Evolutionary conservation across 225 moss, liverwort and hornwort species (phyloP), one percentile per base, ranked within the genome.

Genomic region (Sphagnum tenellum): DNA sequence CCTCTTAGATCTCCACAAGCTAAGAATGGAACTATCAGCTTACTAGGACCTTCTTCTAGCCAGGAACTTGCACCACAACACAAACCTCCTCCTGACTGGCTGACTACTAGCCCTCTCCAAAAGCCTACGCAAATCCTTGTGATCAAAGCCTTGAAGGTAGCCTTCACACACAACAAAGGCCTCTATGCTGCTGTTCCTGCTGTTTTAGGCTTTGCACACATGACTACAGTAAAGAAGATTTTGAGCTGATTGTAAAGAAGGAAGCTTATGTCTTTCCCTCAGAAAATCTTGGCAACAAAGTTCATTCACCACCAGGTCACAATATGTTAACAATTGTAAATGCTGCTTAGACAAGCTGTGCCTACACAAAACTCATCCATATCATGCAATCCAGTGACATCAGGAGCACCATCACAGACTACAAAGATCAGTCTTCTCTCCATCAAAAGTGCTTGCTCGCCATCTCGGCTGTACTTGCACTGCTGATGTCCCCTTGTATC

Each of bases 291-390:
- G 0, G 95, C 95, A 4, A 95, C 92, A 56, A 95, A 92, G 55
- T 85, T 95, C 5, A 29, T 29, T 29, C 29, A 29, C 95, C 95
- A 47, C 89, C 91, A 7, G 79, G 83, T 8, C 88, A 82, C 44
- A 95, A 82, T 82, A 53, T 92, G 88, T 10, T 89, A 49, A 92
- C 92, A 48, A 95, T 95, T 52, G 95, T 92, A 81, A 95, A 69
- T 13, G 95, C 95, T 55, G 95, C 95, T 50, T 92, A 81, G 67
- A 95, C 92, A 47, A 95, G 86, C 74, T 96, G 96, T 72, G 92
- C 80, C 68, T 96, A 92, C 47, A 96, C 96, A 60, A 96, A 29
- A 96, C 69, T 96, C 96, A 66, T 96, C 96, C 92, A 96, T 96
- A 63, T 96, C 96, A 63, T 96, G 96, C 51, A 96, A 88, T 50